Conservation (phyloP, 164 flowering plant genomes). For the Nymphaea colorata region DNA sequence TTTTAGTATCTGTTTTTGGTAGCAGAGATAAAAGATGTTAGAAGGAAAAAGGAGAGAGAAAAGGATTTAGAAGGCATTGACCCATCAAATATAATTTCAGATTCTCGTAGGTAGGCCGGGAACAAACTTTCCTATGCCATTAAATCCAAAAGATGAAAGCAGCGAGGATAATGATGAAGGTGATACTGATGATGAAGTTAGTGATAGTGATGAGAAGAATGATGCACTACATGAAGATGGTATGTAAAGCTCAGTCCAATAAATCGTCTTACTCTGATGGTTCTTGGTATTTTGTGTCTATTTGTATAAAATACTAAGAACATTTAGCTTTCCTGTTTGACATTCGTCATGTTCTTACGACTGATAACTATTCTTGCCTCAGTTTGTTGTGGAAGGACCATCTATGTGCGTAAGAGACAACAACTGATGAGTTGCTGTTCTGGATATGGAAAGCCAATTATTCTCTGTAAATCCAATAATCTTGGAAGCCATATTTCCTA, state of each 20-base stretch:
- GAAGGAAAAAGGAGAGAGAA: conserved; percentile 67
- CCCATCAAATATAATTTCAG: conserved; percentile 68
- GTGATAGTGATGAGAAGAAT: conserved; percentile 20
- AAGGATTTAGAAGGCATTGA: conserved; percentile 97
- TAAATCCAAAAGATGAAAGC: conserved; percentile 47
- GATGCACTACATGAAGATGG: conserved; percentile 29
- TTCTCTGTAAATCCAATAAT: conserved; percentile 21
- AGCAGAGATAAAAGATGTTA: conserved; percentile 76
- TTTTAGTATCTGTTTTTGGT: neutral
- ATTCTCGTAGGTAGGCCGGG: conserved; percentile 54
- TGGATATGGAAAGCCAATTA: no score
- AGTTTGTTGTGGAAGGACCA: no score
- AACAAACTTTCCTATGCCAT: conserved; percentile 24
- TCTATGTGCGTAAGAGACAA: no score
- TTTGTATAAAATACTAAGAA: no score
- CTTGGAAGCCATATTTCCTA: conserved; percentile 90
- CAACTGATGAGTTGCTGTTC: no score
- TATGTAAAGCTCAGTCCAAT: neutral
- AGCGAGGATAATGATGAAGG: conserved; percentile 30
- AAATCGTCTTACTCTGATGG: no score
- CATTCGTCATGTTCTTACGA: no score
- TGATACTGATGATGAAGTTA: conserved; percentile 26
- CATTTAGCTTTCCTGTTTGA: no score
- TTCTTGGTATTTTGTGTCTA: no score
- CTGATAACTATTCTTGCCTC: no score